Conservation (phyloP, 352 stramenopile genomes). For the Hyaloperonospora brassicae region DNA sequence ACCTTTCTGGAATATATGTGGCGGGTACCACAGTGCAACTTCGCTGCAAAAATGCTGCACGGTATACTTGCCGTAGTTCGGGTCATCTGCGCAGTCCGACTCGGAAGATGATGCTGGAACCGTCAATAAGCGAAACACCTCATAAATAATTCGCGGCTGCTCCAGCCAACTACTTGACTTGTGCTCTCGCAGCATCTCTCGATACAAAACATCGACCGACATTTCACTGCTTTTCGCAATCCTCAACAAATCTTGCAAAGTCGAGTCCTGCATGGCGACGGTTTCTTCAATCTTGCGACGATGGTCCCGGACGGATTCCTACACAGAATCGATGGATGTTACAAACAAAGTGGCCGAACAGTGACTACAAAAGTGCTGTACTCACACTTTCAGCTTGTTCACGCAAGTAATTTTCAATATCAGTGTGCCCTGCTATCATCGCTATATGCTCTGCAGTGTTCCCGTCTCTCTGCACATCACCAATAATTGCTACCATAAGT, state of each 20-base stretch:
- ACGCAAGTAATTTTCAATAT: slow-evolving; percentile 74
- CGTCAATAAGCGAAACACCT: slow-evolving; percentile 71
- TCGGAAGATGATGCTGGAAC: slow-evolving; percentile 28
- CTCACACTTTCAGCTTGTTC: slow-evolving; percentile 77
- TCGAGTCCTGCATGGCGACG: slow-evolving; percentile 47
- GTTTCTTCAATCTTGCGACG: slow-evolving; percentile 79
- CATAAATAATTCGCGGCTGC: slow-evolving; percentile 73
- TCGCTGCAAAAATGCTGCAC: slow-evolving; percentile 83
- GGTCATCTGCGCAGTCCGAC: slow-evolving; percentile 33
- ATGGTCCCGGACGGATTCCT: slow-evolving; percentile 84
- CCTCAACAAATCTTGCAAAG: slow-evolving; percentile 50
- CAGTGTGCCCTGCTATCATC: slow-evolving; percentile 39
- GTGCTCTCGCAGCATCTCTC: slow-evolving; percentile 65
- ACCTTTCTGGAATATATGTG: slow-evolving; percentile 66
- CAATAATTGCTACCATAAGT: too few relatives aligned
- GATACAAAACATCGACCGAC: slow-evolving; percentile 66
- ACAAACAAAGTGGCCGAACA: neutral
- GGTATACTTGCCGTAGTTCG: slow-evolving; percentile 75
- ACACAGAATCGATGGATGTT: neutral
- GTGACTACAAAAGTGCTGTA: slow-evolving; percentile 7
- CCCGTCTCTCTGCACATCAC: slow-evolving; percentile 47
- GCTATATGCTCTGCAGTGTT: slow-evolving; percentile 68
- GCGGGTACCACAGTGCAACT: slow-evolving; percentile 64
- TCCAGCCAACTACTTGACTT: slow-evolving; percentile 68
- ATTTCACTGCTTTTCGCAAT: slow-evolving; percentile 62